Base-by-base conservation (phyloP, 2,329 filamentous ascomycete species). In the Phialemoniopsis sp. region DNA sequence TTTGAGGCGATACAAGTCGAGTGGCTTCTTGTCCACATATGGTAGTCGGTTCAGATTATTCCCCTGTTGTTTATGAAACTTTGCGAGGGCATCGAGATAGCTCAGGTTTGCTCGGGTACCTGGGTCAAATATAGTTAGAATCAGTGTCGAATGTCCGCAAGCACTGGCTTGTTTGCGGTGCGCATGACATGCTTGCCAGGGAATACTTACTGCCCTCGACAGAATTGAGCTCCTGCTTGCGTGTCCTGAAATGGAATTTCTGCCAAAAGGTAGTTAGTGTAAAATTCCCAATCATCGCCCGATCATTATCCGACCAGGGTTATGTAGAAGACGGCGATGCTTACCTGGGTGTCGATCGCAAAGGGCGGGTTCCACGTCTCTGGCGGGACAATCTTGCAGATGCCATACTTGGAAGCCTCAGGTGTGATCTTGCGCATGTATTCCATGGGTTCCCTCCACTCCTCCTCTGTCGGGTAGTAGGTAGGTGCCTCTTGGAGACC, bases 61-160 rank as follows among this genome's bases (percentile, higher is more conserved):
- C 39, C 93, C 93, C 60, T 95, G 87, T 58, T 97, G 91, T 55
- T 93, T 95, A 72, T 98, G 93, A 60, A 93, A 98, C 64, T 95
- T 97, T 53, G 85, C 80, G 18, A 98, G 78, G 52, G 94, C 89
- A 62, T 98, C 93, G 47, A 97, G 80, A 60, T 98, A 98, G 50
- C 90, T 94, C 45, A 96, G 76, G 62, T 97, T 97, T 49, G 91
- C 89, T 59, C 93, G 87, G 46, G 91, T 96, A 56, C 89, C 89
- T 94, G 39, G n/a, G 13, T n/a, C 13, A 30, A 26, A 6, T 10
- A 26, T 10, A 10, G 10, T 26, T 26, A 26, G 21, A 26, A 6
- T 26, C 21, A 10, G 21, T n/a, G n/a, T n/a, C n/a, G n/a, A n/a
- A n/a, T n/a, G n/a, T n/a, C n/a, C n/a, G n/a, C n/a, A n/a, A n/a